Evolutionary conservation across 805 yeast genomes (phyloP), one percentile per base, ranked within the genome.

Genomic region (Myxozyma melibiosi): DNA sequence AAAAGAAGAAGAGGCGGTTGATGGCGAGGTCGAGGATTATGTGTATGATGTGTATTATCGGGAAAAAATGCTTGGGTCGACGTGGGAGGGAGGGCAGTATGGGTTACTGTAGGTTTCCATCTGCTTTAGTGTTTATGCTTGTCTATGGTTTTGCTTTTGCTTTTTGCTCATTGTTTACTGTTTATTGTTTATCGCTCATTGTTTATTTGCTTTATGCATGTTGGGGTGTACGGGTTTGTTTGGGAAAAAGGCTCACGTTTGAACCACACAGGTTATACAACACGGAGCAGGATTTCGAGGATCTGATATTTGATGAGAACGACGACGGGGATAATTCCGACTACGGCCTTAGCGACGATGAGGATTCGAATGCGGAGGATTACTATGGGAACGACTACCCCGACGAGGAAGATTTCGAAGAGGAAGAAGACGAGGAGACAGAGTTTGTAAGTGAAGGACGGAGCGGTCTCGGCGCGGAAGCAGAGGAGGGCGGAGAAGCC

Each of bases 311-410:
- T 18, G 61, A 56, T 25, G 59, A 62, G 25, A 51, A 53, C 30
- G 63, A 55, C 28, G 66, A 65, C 11, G 60, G 30, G 20, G 45
- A 47, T 7, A 25, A 25, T 13, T 31, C 52, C 28, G 52, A 33
- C 8, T 20, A 28, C 18, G 30, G 42, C 24, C 49, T 47, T 22
- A 62, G 67, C 20, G 77, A 68, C 47, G 76, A 74, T 40, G 76
- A 73, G 35, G 78, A 75, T 58, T 73, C 77, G 16, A 74, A 74
- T 51, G 96, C 96, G 20, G 99, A 92, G 73, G 90, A 88, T 53
- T 91, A 84, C 67, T 92, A 92, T 69, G 83, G 84, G 66, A 92
- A 94, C 71, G 98, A 92, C 67, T 92, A 92, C 67, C 98, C 98
- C 0, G 96, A 90, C 44, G 97, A 91, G 67, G 97, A 90, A 62